Base-by-base conservation (phyloP, 768 basidiomycete species). In the Mycena amicta region DNA sequence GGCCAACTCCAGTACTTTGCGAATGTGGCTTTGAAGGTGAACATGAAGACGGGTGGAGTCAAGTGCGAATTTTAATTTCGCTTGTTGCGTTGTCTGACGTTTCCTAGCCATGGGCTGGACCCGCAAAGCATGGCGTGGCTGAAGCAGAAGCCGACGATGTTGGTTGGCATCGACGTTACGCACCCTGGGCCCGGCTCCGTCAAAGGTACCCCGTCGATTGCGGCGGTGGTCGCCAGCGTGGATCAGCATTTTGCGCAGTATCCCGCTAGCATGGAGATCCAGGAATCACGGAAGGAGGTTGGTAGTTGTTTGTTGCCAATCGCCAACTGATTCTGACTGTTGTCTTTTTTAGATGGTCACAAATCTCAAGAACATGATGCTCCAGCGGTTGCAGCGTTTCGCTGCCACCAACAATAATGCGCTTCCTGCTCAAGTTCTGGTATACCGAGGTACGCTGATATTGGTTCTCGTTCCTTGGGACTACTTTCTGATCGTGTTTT, bases 161-260 rank as follows among this genome's bases (percentile, higher is more conserved):
- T 94, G 22, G 83, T 93, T 12, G 92, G 92, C 1, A 90, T 92
- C 66, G 91, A 83, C 66, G 89, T 90, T 23, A 92, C 89, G 1
- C 91, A 93, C 71, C 90, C 91, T 22, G 88, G 91, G 20, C 86
- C 84, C 4, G 87, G 20, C 81, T 82, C 80, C 50, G 74, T 79
- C 55, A 72, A 71, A 1, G 84, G 83, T 1, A 82, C 88, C 0
- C 92, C 91, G 13, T 91, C 89, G 1, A 87, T 94, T 58, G 90
- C 90, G 0, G 92, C 90, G 4, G 89, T 93, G n/a, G 92, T 93
- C 4, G 92, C 86, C 1, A 93, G 86, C 60, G 75, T 81, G 25
- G 92, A 93, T 65, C 54, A 59, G 3, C 70, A 78, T 2, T 92
- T 80, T 64, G 83, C 81, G 0, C 90, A 92, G 51, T 93, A 80